A percentile compares a stretch with the other conserved stretches of the same genome.
Evolutionary conservation across 2,329 filamentous ascomycete species (phyloP).

Genomic region (Penicillium griseofulvum): DNA sequence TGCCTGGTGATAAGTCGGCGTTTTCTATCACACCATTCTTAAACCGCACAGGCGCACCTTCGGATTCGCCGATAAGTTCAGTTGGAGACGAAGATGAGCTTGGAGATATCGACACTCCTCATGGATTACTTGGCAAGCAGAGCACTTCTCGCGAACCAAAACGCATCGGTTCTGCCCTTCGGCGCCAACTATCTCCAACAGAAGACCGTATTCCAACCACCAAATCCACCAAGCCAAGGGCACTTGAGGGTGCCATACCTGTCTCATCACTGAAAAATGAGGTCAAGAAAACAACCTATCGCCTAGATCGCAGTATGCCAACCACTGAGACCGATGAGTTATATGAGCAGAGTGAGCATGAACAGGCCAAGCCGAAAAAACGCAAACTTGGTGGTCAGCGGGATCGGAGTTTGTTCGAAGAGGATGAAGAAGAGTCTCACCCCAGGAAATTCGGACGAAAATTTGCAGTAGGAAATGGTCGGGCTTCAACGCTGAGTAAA

Average conservation of each 20-base stretch:
- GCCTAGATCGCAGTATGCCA: constrained; percentile 3
- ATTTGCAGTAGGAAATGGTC: constrained; percentile 22
- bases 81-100: constrained; percentile 28
- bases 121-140: background rate
- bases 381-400: constrained; percentile 65
- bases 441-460: constrained; percentile 28
- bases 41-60: constrained; percentile 66
- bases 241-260: background rate
- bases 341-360: constrained; percentile 23
- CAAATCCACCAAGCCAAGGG: constrained; percentile 9
- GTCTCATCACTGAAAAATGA: background rate
- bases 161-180: constrained; percentile 2
- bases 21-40: constrained; percentile 95
- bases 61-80: constrained; percentile 31
- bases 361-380: constrained; percentile 60
- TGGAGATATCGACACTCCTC: constrained; percentile 1
- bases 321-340: constrained; percentile 18
- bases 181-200: background rate
- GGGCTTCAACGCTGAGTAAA: constrained; percentile 16
- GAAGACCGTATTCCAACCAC: constrained; percentile 2
- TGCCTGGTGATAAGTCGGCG: constrained; percentile 79
- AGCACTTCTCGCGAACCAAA: background rate
- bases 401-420: constrained; percentile 67
- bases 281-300: constrained; percentile 4
- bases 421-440: constrained; percentile 46